Base-by-base conservation (phyloP, 176 grass and related monocot species). In the Pontederia paniculata region DNA sequence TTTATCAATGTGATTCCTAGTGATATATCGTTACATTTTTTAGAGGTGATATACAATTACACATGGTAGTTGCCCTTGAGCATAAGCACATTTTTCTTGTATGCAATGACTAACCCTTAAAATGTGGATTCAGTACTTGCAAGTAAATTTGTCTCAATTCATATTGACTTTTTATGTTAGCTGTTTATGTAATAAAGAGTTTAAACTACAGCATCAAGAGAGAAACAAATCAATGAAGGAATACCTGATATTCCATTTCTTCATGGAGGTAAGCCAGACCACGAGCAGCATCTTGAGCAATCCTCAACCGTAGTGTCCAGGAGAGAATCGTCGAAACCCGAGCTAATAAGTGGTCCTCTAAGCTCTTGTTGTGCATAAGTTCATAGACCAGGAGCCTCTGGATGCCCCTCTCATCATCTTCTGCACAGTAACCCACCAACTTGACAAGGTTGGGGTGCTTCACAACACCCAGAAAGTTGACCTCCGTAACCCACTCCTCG, bases 211-310 rank as follows among this genome's bases (percentile, higher is more conserved):
- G 15, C 18, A 52, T 19, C 49, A 19, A 18, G 17, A 17, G 48
- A 51, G 5, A 51, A 18, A 17, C 1, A 52, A 52, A 37, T 17
- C 25, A 58, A 20, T 22, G 45, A 9, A 46, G 41, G 17, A 66
- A n/a, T 42, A 67, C 64, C 64, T 67, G 64, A 67, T 53, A 67
- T 42, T 67, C 64, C 64, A 67, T 67, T 54, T 67, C 64, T 44
- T 67, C 64, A 44, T 67, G 64, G 17, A 67, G 64, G 18, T 51
- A 67, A 15, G 64, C 64, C 53, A 67, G 53, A 54, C 64, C 64
- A 43, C 50, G 28, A 21, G 64, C 64, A 67, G 64, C 64, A 67
- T 67, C 64, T 22, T 54, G 31, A 23, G 64, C 50, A 67, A 67
- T 67, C 31, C 53, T 67, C 20, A 67, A 53, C 64, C 64, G 53